phyloP scores from a whole-genome alignment of 2,329 filamentous ascomycete genomes.

The Davidsoniella neocaledoniae region DNA sequence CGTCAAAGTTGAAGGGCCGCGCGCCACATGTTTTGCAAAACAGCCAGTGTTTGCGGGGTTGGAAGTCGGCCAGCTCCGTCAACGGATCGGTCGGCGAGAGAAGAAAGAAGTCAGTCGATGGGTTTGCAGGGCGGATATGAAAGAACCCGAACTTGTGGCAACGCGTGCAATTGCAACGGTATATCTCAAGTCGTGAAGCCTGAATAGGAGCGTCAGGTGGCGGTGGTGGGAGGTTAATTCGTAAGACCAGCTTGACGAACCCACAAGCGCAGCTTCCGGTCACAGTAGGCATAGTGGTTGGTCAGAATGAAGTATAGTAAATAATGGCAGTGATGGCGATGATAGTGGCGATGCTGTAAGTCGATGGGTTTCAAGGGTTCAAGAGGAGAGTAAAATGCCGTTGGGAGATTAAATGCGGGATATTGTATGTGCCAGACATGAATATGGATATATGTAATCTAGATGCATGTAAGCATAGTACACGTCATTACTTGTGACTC shows the following conservation, averaged over 20 bases:
- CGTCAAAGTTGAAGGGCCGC: conserved; percentile 21
- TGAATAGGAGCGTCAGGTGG: conserved; percentile 17
- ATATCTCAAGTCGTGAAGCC: conserved; percentile 26
- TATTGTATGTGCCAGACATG: background rate
- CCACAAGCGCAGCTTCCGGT: conserved; percentile 8
- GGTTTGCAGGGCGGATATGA: conserved; percentile 22
- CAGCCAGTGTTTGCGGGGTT: conserved; percentile 18
- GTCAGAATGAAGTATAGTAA: background rate
- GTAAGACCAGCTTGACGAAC: conserved; percentile 9
- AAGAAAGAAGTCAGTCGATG: conserved; percentile 28
- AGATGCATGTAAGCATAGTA: background rate
- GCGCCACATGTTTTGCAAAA: conserved; percentile 22
- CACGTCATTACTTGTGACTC: background rate
- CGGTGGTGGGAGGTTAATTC: conserved; percentile 6
- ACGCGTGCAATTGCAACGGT: conserved; percentile 27
- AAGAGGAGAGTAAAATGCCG: background rate
- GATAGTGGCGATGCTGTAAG: background rate
- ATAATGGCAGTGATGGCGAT: background rate
- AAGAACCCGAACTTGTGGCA: conserved; percentile 29
- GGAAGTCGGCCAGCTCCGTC: conserved; percentile 24
- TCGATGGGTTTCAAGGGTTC: background rate
- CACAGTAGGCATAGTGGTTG: conserved; percentile 5
- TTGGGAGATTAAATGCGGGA: background rate
- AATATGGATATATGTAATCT: background rate
- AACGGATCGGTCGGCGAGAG: conserved; percentile 24